These are phyloP conservation scores for Lyophyllum semitale DNA, from an alignment of 768 basidiomycete genomes.

Conservation along the genomic window DNA sequence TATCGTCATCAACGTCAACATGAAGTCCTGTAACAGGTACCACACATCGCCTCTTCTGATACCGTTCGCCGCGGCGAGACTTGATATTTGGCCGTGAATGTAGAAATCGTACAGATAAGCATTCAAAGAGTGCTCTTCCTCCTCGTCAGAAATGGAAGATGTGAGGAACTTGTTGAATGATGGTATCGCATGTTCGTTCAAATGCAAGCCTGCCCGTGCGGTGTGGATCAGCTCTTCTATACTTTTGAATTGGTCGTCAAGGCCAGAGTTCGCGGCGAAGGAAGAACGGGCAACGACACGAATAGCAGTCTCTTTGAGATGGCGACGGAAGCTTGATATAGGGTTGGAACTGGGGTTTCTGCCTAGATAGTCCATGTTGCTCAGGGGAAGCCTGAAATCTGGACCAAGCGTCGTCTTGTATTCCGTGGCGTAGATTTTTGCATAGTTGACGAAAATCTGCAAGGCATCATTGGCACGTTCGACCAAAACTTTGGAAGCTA, in stretches of 20 bases:
- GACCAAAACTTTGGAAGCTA: conserved; percentile 35
- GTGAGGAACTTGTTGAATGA: conserved; percentile 40
- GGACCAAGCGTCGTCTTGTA: conserved; percentile 36
- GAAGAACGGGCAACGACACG: conserved; percentile 49
- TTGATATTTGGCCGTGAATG: conserved; percentile 56
- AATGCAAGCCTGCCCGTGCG: conserved; percentile 50
- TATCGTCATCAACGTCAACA: conserved; percentile 49
- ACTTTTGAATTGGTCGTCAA: conserved; percentile 52
- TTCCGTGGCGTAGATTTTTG: conserved; percentile 46
- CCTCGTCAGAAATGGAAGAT: not conserved
- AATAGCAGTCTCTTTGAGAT: conserved; percentile 41
- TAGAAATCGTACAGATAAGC: conserved; percentile 73
- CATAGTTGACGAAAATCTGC: conserved; percentile 57
- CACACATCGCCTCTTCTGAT: conserved; percentile 67
- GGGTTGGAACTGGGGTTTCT: not conserved
- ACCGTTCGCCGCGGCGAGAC: conserved; percentile 53
- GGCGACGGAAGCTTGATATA: conserved; percentile 29
- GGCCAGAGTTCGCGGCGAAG: conserved; percentile 72
- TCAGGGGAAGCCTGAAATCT: conserved; percentile 41
- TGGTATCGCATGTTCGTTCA: conserved; percentile 65
- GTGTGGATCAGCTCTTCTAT: conserved; percentile 56
- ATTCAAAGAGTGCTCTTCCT: conserved; percentile 44
- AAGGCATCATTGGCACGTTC: conserved; percentile 53
- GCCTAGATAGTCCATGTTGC: not conserved
- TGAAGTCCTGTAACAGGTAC: conserved; percentile 64